These are phyloP conservation scores for Magnolia sinica DNA, from an alignment of 164 flowering plant species.

Conservation along the genomic window DNA sequence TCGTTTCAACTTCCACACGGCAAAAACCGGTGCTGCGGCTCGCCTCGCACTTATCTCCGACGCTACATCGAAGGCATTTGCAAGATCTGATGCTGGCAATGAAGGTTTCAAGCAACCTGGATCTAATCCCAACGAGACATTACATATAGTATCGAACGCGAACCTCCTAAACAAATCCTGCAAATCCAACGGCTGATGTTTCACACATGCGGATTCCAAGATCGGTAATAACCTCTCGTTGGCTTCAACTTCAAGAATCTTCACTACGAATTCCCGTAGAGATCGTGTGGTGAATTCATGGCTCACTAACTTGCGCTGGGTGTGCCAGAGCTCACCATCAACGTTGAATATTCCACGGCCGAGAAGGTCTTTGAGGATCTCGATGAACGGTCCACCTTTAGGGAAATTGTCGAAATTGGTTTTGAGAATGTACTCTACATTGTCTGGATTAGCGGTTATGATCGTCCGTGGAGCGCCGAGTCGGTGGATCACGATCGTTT, in stretches of 20 bases:
- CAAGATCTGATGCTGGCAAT: constrained; percentile 29
- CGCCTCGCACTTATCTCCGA: constrained; percentile 60
- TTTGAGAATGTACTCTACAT: constrained; percentile 76
- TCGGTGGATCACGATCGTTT: constrained; percentile 53
- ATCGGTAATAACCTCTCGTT: constrained; percentile 46
- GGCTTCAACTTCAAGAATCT: constrained; percentile 45
- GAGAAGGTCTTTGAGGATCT: constrained; percentile 76
- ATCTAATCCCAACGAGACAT: constrained; percentile 59
- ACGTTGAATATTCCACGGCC: constrained; percentile 84
- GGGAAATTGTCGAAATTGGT: constrained; percentile 74
- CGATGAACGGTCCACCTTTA: constrained; percentile 76
- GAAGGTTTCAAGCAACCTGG: constrained; percentile 47
- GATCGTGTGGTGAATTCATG: constrained; percentile 62
- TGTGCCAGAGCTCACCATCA: constrained; percentile 72
- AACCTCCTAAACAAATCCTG: constrained; percentile 58
- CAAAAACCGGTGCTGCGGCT: constrained; percentile 40
- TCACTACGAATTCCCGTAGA: constrained; percentile 39
- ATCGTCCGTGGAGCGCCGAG: constrained; percentile 56
- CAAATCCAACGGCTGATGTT: constrained; percentile 29
- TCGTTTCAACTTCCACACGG: constrained; percentile 68
- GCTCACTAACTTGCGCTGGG: constrained; percentile 69
- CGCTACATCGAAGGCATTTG: constrained; percentile 60
- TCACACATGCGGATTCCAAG: constrained; percentile 37
- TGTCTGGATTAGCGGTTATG: constrained; percentile 76
- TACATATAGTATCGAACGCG: constrained; percentile 60